phyloP scores from a whole-genome alignment of 352 stramenopile species.

The Phytopythium sindhum region DNA sequence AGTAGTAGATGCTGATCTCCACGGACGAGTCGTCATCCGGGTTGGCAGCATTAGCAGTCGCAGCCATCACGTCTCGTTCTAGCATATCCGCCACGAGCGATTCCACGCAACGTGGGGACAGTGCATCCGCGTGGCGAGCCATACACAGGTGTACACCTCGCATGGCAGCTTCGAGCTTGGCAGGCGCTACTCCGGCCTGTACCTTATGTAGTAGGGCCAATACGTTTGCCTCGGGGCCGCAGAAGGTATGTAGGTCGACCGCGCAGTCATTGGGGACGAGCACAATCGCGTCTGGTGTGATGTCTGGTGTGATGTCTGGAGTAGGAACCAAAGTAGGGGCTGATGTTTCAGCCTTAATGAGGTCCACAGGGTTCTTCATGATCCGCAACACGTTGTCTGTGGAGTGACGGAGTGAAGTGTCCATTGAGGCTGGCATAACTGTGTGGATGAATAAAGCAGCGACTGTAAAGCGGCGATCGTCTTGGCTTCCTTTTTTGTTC shows the following conservation, averaged over 20 bases:
- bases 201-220: slow-evolving; percentile 43
- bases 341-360: too few species aligned
- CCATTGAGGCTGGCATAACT: slow-evolving; percentile 1
- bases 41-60: slow-evolving; percentile 1
- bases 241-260: slow-evolving; percentile 36
- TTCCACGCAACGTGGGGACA: slow-evolving; percentile 48
- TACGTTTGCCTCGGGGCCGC: slow-evolving; percentile 44
- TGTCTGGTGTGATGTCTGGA: too few species aligned
- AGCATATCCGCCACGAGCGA: slow-evolving; percentile 30
- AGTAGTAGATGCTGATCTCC: slow-evolving; percentile 59
- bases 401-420: not conserved
- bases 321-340: too few species aligned
- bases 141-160: slow-evolving; percentile 53
- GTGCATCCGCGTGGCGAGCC: slow-evolving; percentile 42
- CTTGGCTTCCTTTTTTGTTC: not conserved
- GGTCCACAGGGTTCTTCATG: not conserved
- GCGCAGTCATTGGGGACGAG: slow-evolving; percentile 18
- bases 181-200: slow-evolving; percentile 22
- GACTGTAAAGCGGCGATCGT: too few species aligned
- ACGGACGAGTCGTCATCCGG: slow-evolving; percentile 49
- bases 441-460: too few species aligned
- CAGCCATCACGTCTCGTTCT: not conserved
- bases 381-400: not conserved
- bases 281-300: too few species aligned
- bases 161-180: slow-evolving; percentile 33